Conservation (phyloP, 2,329 filamentous ascomycete genomes). For the Berkeleyomyces basicola region DNA sequence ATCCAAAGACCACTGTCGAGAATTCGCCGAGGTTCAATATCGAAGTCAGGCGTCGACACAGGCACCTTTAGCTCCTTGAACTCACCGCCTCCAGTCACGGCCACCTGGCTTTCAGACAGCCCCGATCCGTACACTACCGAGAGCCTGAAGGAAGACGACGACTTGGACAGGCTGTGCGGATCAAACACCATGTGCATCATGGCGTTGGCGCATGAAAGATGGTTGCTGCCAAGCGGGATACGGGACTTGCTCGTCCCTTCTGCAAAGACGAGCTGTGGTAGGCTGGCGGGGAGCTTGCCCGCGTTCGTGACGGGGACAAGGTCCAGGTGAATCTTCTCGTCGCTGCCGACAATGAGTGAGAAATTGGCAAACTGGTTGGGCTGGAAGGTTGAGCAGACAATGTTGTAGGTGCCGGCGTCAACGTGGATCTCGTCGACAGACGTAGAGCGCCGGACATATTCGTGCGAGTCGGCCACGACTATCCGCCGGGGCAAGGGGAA, state of each 20-base stretch:
- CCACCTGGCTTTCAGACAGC: slow-evolving; percentile 47
- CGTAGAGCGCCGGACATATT: slow-evolving; percentile 69
- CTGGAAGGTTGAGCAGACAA: slow-evolving; percentile 85
- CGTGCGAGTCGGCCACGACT: slow-evolving; percentile 67
- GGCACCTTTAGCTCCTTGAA: slow-evolving; percentile 52
- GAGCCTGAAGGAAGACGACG: slow-evolving; percentile 44
- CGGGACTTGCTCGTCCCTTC: slow-evolving; percentile 25
- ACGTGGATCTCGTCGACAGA: slow-evolving; percentile 46
- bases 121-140: slow-evolving; percentile 59
- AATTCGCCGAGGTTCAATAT: slow-evolving; percentile 49
- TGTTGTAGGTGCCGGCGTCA: slow-evolving; percentile 61
- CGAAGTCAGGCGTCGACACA: slow-evolving; percentile 55
- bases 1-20: slow-evolving; percentile 52
- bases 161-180: slow-evolving; percentile 19
- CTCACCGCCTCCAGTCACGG: slow-evolving; percentile 52
- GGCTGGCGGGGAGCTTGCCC: slow-evolving; percentile 48
- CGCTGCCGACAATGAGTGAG: slow-evolving; percentile 55
- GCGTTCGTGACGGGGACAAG: slow-evolving; percentile 57
- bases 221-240: slow-evolving; percentile 16
- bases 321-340: slow-evolving; percentile 29
- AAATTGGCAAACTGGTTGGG: slow-evolving; percentile 61
- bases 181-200: slow-evolving; percentile 2
- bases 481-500: slow-evolving; percentile 55
- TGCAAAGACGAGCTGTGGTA: slow-evolving; percentile 38
- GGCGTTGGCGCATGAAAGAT: slow-evolving; percentile 5